Evolutionary conservation across 106 monocot species (phyloP).

Genomic region (Dendrobium catenatum): DNA sequence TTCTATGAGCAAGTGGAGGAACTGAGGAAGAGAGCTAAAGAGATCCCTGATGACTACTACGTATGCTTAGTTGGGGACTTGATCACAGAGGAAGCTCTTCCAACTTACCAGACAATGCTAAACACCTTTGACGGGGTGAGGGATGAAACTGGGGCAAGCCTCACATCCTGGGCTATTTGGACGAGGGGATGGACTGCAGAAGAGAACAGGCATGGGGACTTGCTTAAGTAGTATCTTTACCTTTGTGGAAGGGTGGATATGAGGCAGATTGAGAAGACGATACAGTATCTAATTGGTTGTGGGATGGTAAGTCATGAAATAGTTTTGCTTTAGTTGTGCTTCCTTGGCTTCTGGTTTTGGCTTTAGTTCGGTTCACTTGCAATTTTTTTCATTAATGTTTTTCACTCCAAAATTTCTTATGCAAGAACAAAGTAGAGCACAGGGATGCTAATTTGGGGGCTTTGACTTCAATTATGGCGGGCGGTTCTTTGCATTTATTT

Average conservation of each 20-base stretch:
- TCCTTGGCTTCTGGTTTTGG: not conserved
- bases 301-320: conserved; percentile 10
- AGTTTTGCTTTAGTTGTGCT: not conserved
- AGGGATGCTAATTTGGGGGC: too few relatives aligned
- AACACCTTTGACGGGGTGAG: conserved; percentile 10
- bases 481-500: too few relatives aligned
- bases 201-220: conserved; percentile 20
- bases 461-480: too few relatives aligned
- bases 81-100: conserved; percentile 20
- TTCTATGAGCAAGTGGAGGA: conserved; percentile 9
- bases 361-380: too few relatives aligned
- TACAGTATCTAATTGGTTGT: conserved; percentile 14
- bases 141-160: conserved; percentile 16
- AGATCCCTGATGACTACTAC: conserved; percentile 14
- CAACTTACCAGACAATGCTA: conserved; percentile 12
- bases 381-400: too few relatives aligned
- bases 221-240: conserved; percentile 15
- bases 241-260: conserved; percentile 16
- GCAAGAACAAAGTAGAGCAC: too few relatives aligned
- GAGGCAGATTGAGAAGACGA: conserved; percentile 19
- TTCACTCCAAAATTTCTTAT: too few relatives aligned
- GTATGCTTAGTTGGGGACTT: conserved; percentile 16
- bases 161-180: conserved; percentile 11
- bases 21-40: conserved; percentile 4
- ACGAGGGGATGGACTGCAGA: conserved; percentile 17